phyloP scores from a whole-genome alignment of 371 early-diverging fungal species.

The Lichtheimia ramosa region DNA sequence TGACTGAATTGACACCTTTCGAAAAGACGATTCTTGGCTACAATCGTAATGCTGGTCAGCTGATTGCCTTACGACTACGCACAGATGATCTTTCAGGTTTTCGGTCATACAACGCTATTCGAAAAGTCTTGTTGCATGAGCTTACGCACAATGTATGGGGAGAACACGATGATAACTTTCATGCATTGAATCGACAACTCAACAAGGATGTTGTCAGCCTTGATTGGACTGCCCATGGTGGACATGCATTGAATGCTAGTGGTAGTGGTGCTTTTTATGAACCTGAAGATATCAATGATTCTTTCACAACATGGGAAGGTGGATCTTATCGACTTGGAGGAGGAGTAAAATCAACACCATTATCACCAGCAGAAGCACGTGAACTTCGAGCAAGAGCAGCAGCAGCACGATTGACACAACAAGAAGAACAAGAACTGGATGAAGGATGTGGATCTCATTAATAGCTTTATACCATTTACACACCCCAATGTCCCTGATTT shows the following conservation, averaged over 20 bases:
- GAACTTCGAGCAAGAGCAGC: constrained; percentile 36
- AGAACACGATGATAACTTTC: constrained; percentile 84
- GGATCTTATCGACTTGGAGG: constrained; percentile 41
- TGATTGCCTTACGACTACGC: constrained; percentile 83
- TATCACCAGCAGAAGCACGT: constrained; percentile 12
- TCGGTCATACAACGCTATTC: constrained; percentile 71
- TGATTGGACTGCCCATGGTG: constrained; percentile 66
- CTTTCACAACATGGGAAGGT: constrained; percentile 24
- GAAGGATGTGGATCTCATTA: constrained; percentile 41
- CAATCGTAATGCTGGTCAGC: constrained; percentile 82
- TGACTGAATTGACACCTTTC: constrained; percentile 82
- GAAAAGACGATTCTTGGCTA: constrained; percentile 84
- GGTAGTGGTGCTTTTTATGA: constrained; percentile 36
- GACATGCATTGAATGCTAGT: constrained; percentile 25
- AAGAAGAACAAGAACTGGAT: constrained; percentile 53
- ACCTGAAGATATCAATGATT: constrained; percentile 33
- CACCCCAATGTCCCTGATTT: not conserved
- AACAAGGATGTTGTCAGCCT: constrained; percentile 70
- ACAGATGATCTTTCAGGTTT: constrained; percentile 90
- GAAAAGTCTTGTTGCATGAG: constrained; percentile 86
- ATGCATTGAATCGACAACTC: constrained; percentile 75
- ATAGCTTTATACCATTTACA: not conserved
- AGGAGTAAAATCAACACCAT: not conserved
- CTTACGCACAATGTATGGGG: constrained; percentile 81
- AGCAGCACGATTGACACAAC: constrained; percentile 38